Evolutionary conservation across 352 stramenopile genomes (phyloP).

Genomic region (Albugo laibachii): DNA sequence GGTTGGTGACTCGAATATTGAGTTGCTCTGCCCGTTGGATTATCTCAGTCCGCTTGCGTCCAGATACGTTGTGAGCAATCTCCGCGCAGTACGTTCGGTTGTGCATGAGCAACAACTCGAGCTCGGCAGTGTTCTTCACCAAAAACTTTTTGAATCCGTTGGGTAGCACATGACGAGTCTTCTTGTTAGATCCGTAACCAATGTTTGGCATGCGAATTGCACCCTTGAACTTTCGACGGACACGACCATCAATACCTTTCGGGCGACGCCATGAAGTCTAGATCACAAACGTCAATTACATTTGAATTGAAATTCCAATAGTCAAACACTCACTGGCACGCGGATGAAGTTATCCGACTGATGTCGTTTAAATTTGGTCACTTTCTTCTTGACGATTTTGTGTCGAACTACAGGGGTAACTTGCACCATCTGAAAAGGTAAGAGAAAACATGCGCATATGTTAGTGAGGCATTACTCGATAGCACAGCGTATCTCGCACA

Average conservation of each 20-base stretch:
- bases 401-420: slow-evolving; percentile 74
- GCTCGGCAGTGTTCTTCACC: slow-evolving; percentile 95
- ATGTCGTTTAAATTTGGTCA: slow-evolving; percentile 99
- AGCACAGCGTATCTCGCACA: too few species aligned
- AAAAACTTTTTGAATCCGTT: slow-evolving; percentile 99
- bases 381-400: slow-evolving; percentile 99
- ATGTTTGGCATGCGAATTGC: slow-evolving; percentile 96
- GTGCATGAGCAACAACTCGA: slow-evolving; percentile 90
- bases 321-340: slow-evolving; percentile 76
- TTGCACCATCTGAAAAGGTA: slow-evolving; percentile 54
- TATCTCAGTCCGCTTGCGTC: slow-evolving; percentile 93
- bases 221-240: slow-evolving; percentile 98
- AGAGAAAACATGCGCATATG: too few species aligned
- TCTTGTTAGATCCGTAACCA: slow-evolving; percentile 98
- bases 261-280: slow-evolving; percentile 88
- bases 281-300: not conserved
- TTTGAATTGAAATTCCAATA: slow-evolving; percentile 1
- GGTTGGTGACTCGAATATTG: slow-evolving; percentile 97
- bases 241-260: slow-evolving; percentile 99
- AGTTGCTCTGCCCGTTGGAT: slow-evolving; percentile 96
- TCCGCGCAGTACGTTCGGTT: slow-evolving; percentile 98
- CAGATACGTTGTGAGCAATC: slow-evolving; percentile 96
- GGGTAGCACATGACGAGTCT: slow-evolving; percentile 94
- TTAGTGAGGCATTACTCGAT: too few species aligned
- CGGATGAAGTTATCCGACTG: slow-evolving; percentile 97